Conservation (phyloP, 805 yeast species). For the Metschnikowia gruessii region DNA sequence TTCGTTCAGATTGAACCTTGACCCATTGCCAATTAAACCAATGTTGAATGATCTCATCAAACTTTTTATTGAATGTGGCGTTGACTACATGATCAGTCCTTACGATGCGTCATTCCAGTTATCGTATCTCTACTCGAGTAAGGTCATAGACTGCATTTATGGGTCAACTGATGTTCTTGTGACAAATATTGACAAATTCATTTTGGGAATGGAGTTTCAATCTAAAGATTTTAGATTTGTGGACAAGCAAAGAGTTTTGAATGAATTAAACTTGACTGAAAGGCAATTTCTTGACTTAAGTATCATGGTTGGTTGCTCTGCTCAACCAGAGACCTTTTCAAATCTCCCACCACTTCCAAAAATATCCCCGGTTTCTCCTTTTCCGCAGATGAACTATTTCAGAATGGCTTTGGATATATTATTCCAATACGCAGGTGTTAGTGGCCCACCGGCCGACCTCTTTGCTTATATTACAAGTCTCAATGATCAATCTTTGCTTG, state of each 20-base stretch:
- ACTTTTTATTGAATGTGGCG: slow-evolving; percentile 50
- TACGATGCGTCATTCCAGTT: slow-evolving; percentile 78
- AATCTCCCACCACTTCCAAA: slow-evolving; percentile 47
- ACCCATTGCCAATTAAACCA: slow-evolving; percentile 49
- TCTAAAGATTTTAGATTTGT: slow-evolving; percentile 65
- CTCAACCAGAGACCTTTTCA: slow-evolving; percentile 64
- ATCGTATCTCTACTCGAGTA: slow-evolving; percentile 58
- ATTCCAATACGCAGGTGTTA: slow-evolving; percentile 32
- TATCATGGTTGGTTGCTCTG: slow-evolving; percentile 72
- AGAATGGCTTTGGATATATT: slow-evolving; percentile 40
- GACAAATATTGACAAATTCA: slow-evolving; percentile 63
- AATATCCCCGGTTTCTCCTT: slow-evolving; percentile 39
- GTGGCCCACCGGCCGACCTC: slow-evolving; percentile 28
- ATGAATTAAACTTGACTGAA: slow-evolving; percentile 57
- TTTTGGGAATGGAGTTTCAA: slow-evolving; percentile 66
- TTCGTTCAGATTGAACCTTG: slow-evolving; percentile 51
- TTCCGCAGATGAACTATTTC: slow-evolving; percentile 39
- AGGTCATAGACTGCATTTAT: slow-evolving; percentile 67
- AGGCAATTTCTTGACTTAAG: slow-evolving; percentile 74
- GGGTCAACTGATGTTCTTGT: slow-evolving; percentile 82
- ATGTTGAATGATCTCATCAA: slow-evolving; percentile 55
- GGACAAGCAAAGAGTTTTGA: slow-evolving; percentile 54
- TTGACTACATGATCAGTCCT: slow-evolving; percentile 78
- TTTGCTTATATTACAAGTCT: slow-evolving; percentile 48
- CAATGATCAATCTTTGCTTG: slow-evolving; percentile 45